Evolutionary conservation across 495 filamentous ascomycete species (phyloP).

Genomic region (Xylaria cubensis): DNA sequence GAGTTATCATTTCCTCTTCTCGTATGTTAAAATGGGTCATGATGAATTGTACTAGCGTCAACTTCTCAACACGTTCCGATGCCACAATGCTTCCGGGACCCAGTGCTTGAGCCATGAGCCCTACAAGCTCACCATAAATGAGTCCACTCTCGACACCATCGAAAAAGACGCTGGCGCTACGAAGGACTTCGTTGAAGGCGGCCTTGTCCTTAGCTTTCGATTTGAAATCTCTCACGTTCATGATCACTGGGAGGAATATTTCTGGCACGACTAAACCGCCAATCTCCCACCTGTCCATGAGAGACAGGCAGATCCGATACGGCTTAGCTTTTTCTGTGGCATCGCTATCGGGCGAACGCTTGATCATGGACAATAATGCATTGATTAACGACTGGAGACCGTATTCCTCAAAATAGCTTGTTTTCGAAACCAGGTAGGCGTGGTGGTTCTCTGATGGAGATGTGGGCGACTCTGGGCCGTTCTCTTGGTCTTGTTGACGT

Average conservation of each 20-base stretch:
- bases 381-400: constrained; percentile 75
- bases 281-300: constrained; percentile 99
- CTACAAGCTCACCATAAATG: constrained; percentile 84
- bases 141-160: constrained; percentile 93
- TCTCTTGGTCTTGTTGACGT: constrained; percentile 53
- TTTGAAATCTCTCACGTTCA: constrained; percentile 77
- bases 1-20: constrained; percentile 92
- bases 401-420: constrained; percentile 80
- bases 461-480: constrained; percentile 55
- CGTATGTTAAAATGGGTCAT: constrained; percentile 88
- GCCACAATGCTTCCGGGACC: constrained; percentile 47
- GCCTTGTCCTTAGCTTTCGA: constrained; percentile 60
- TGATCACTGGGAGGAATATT: constrained; percentile 85
- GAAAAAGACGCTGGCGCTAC: constrained; percentile 94
- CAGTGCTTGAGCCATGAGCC: constrained; percentile 64
- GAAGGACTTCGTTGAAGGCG: constrained; percentile 83
- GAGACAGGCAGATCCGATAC: constrained; percentile 87
- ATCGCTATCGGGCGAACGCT: constrained; percentile 52
- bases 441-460: constrained; percentile 54
- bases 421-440: constrained; percentile 53
- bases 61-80: constrained; percentile 58
- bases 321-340: constrained; percentile 81
- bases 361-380: constrained; percentile 80
- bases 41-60: constrained; percentile 82
- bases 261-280: constrained; percentile 85